phyloP scores from a whole-genome alignment of 371 early-diverging fungal genomes.

The Basidiobolus heterosporus region DNA sequence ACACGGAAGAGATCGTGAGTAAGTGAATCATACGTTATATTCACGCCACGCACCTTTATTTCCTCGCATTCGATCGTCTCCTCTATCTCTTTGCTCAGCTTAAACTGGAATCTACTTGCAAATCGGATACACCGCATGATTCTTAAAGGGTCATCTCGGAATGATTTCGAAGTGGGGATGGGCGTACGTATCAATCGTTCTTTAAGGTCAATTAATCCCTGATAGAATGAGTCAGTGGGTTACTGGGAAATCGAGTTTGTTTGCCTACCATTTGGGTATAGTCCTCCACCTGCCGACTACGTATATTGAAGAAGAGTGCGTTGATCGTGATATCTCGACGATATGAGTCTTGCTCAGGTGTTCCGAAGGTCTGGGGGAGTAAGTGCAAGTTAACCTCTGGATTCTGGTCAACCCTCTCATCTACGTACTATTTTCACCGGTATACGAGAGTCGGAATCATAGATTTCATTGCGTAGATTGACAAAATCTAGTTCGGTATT shows the following conservation, averaged over 20 bases:
- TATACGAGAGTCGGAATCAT: conserved; percentile 61
- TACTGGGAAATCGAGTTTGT: background rate
- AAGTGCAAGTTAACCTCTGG: background rate
- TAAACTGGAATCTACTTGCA: conserved; percentile 76
- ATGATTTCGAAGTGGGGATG: conserved; percentile 77
- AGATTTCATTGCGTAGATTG: conserved; percentile 85
- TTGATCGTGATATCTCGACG: conserved; percentile 98
- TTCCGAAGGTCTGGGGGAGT: conserved; percentile 58
- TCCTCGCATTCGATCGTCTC: conserved; percentile 35
- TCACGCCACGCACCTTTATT: conserved; percentile 22
- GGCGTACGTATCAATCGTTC: conserved; percentile 79
- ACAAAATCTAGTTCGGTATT: conserved; percentile 88
- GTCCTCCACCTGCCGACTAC: conserved; percentile 80
- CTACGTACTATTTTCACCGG: conserved; percentile 20
- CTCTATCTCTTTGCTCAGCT: conserved; percentile 50
- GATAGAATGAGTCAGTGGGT: background rate
- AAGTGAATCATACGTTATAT: background rate
- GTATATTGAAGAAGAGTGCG: conserved; percentile 94
- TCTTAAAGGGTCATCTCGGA: conserved; percentile 95
- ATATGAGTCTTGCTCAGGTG: conserved; percentile 89
- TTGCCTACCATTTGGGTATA: conserved; percentile 46
- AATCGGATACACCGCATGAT: conserved; percentile 94
- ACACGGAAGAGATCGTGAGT: conserved; percentile 2
- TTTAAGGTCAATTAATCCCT: conserved; percentile 61
- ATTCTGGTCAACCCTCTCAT: too few species aligned